Base-by-base conservation (phyloP, 2,329 filamentous ascomycete genomes). In the Didymella pomorum region DNA sequence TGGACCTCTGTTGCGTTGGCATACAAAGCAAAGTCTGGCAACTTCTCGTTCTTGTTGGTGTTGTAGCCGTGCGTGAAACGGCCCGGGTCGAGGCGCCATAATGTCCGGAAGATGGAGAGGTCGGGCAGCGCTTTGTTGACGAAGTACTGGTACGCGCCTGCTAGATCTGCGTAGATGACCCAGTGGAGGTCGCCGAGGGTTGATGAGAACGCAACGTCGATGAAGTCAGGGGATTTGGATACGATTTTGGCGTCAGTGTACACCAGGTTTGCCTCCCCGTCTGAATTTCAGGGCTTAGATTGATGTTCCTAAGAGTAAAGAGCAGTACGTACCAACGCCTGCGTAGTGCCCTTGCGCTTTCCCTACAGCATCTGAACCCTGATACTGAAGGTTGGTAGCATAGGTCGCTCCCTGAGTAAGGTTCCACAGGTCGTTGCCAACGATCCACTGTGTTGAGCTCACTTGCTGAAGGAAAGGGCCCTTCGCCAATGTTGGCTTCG, bases 121-220 rank as follows among this genome's bases (percentile, higher is more conserved):
- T 68, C 69, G 0, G 81, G 79, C 14, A 82, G 66, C 12, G 74
- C 78, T 52, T 71, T 77, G 67, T 83, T 82, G 56, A 82, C 79
- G 49, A 83, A 80, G 68, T 83, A 82, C 52, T 82, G 81, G 54
- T 83, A 83, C 9, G 81, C 79, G n/a, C 80, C 80, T 1, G 77
- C 68, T 2, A 81, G 76, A 11, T 77, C 74, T 0, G 76, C 68
- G 52, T 77, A 77, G 56, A 83, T 78, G 20, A 83, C 79, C 79
- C 80, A 83, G 60, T 83, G 80, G 46, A 82, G 72, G 49, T 81
- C 80, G 14, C 79, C 79, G 60, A 79, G 77, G 3, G 53, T 62
- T 1, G 80, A 76, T 8, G 69, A 74, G 65, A 82, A 82, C 25
- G 71, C 67, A 39, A 83, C 71, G 59, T 82, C 80, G 55, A 81